Base-by-base conservation (phyloP, 2,329 filamentous ascomycete genomes). In the Colletotrichum sp. region DNA sequence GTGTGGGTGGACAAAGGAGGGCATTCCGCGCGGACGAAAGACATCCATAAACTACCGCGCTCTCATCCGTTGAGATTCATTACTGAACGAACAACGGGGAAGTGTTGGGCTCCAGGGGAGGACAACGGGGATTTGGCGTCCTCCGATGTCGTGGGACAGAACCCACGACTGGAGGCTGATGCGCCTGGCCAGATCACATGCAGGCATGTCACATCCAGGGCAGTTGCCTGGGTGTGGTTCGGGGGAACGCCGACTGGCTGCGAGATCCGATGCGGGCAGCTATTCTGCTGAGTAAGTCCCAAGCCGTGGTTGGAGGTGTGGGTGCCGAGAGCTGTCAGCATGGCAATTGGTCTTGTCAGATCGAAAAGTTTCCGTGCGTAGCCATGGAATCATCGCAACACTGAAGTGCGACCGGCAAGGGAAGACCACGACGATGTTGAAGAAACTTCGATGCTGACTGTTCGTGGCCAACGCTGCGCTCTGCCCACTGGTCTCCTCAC, bases 21-120 rank as follows among this genome's bases (percentile, higher is more conserved):
- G 94, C 92, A 85, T 87, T 86, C 81, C 87, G 89, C 92, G 90
- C 95, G 95, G 90, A 94, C 95, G 98, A 98, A 98, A 92, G 86
- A 96, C 95, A 93, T 97, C 95, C 90, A 89, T 90, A 98, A 98
- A 74, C 98, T 98, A 92, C 92, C 95, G 95, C 91, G 87, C 88
- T 90, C 63, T 91, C 90, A 82, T 92, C 91, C 90, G 87, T 30
- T 78, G 71, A 77, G 71, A 75, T 74, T 69, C 59, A 71, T 89
- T 85, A 56, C 79, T 80, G 81, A 79, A 79, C 80, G 78, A 78
- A 71, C 77, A 75, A 79, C 89, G 91, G 92, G 91, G 79, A 86
- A 80, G 79, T 80, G 80, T 77, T 79, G 75, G 78, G 77, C 82
- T 76, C 64, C 61, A 48, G 21, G 78, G 78, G 78, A 77, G 79